Base-by-base conservation (phyloP, 192 early-diverging fungal species). In the Coemansia sp. region DNA sequence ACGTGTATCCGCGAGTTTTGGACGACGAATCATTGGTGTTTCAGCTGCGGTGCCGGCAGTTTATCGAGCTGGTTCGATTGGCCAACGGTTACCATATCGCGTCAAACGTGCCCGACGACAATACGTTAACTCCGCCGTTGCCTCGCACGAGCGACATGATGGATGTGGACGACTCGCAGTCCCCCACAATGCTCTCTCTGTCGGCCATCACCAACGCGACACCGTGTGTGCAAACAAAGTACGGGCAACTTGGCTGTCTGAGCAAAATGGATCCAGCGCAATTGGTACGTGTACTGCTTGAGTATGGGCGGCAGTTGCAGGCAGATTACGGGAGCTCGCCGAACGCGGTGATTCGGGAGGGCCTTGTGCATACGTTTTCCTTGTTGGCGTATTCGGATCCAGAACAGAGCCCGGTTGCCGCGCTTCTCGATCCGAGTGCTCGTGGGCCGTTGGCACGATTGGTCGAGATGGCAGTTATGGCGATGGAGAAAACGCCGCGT, bases 41-140 rank as follows among this genome's bases (percentile, higher is more conserved):
- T 56, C 84, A 85, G 55, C 84, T 98, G 31, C 79, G 86, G 20
- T 94, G 95, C 67, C 88, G 84, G 44, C 85, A 92, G 66, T 97
- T 96, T 71, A 84, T 97, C 17, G 92, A 98, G 82, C 83, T 95
- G 79, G 86, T 97, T 18, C 66, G 76, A 0, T 61, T 60, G 18
- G 71, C 74, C 21, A 76, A 56, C 42, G 71, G 74, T 15, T 42
- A 59, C 8, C 67, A 63, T 46, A 76, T 76, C 51, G 70, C 63
- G 1, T 63, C 65, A 49, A 60, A 67, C 57, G 63, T 76, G 24
- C 70, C 70, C 49, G 74, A 75, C 56, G 70, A 67, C 68, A 48
- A 53, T 56, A 50, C 64, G 50, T 57, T 73, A 12, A 20, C 54
- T 47, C 66, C 78, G 15, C 61, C n/a, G 14, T 55, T 65, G 15